Base-by-base conservation (phyloP, 257 asterid genomes). In the Ehretia macrophylla region DNA sequence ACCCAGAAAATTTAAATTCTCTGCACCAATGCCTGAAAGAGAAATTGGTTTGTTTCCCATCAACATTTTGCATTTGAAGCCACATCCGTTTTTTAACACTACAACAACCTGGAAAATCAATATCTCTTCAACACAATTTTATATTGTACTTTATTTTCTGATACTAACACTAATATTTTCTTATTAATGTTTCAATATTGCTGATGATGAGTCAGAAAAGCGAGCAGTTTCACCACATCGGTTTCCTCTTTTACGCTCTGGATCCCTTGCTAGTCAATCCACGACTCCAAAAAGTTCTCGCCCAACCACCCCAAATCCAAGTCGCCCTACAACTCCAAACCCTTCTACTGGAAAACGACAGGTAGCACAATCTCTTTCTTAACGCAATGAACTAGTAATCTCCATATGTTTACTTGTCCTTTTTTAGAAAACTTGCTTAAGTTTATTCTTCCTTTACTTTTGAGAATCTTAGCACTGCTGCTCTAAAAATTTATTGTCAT, bases 201-300 rank as follows among this genome's bases (percentile, higher is more conserved):
- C 53, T 70, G 55, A 32, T 53, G 56, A 64, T 67, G 62, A 27
- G 11, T 54, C 85, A 88, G 96, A 81, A 66, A 92, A 69, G 70
- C 77, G 95, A 68, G 64, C 93, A 35, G 84, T 62, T 59, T 88
- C 99, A 13, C 97, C 99, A 3, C 88, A 68, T 72, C 79, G 87
- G 56, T 92, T 88, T 77, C 91, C 99, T 56, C 90, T 85, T 59
- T 63, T 84, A 38, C 88, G 97, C 11, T 77, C 95, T 21, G 93
- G 82, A 50, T 86, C 98, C 40, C 70, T 87, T 42, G 75, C 87
- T n/a, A 80, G 94, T 65, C 81, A 84, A 68, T 83, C 79, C 47
- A 61, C 81, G 1, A 85, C 95, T 2, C 96, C 96, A 17, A 92
- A 78, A 68, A 70, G 76, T 65, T 88, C 97, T n/a, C 75, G 81